Base-by-base conservation (phyloP, 768 basidiomycete species). In the Kwoniella europaea region DNA sequence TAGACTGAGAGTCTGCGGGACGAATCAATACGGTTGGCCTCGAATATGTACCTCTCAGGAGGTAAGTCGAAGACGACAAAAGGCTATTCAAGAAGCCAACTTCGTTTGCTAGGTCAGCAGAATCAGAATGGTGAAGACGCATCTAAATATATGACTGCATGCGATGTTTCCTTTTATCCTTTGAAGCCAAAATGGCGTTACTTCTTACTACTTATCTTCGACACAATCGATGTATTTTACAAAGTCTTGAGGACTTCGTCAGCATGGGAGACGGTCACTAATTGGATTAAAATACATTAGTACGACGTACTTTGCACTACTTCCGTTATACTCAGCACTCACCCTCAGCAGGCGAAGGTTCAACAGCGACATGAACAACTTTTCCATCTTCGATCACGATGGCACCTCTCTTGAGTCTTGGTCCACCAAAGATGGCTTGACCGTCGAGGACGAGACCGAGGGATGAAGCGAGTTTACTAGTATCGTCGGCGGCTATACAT, bases 381-480 rank as follows among this genome's bases (percentile, higher is more conserved):
- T 89, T 87, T 64, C 91, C 86, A 78, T 91, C 86, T 57, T 93
- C 90, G 53, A 83, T 78, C 67, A 83, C 77, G 22, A 83, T 52
- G 12, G 78, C 82, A 41, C 76, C 76, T 53, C 82, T 89, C 87
- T 90, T 90, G 61, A 90, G 87, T 55, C 92, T 90, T 1, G 88
- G 88, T 10, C 87, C 87, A 20, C 91, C 92, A 15, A 93, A 87
- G 15, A 89, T 78, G 3, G 85, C 83, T 10, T 89, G 86, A 1
- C 88, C 90, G 71, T 91, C 89, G 70, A 90, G 89, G 46, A 88
- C 71, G 15, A 90, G 86, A 1, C 91, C 90, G 57, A 89, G 79
- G 7, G 85, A 84, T 22, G 86, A 84, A 12, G 87, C 84, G 75
- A 90, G 87, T 3, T 86, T 82, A 29, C 87, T 91, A 66, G 86